A percentile compares a stretch with the other conserved stretches of the same genome.
Evolutionary conservation across 106 monocot species (phyloP).

Genomic region (Dioscorea dumetorum): DNA sequence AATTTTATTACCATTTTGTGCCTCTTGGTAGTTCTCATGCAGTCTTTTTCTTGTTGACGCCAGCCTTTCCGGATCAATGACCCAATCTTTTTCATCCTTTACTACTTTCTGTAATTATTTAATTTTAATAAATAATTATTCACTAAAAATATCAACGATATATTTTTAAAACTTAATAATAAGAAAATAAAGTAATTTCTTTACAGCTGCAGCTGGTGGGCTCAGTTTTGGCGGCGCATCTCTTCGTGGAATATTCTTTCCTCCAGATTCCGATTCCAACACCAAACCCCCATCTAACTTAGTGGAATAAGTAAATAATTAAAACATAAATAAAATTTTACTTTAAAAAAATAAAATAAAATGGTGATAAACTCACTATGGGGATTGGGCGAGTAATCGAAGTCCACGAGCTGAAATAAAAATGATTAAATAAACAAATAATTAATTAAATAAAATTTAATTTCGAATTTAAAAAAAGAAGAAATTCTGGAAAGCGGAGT

Average conservation of each 20-base stretch:
- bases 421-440: neutral
- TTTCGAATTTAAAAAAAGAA: neutral
- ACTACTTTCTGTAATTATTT: too few relatives aligned
- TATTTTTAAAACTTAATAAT: neutral
- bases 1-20: conserved; percentile 40
- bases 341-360: neutral
- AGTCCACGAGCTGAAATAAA: conserved; percentile 27
- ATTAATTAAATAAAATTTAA: neutral
- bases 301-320: neutral
- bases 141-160: too few relatives aligned
- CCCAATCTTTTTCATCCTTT: conserved; percentile 33
- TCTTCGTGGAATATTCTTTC: neutral
- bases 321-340: neutral
- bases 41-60: conserved; percentile 2
- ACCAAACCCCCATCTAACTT: conserved; percentile 15
- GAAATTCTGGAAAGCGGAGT: neutral
- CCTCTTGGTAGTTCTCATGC: conserved; percentile 32
- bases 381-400: conserved; percentile 38
- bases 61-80: conserved; percentile 13
- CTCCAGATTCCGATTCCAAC: neutral
- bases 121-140: too few relatives aligned
- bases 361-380: conserved; percentile 15
- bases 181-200: neutral
- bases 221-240: conserved; percentile 12
- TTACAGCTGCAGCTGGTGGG: conserved; percentile 35